Base-by-base conservation (phyloP, 768 basidiomycete species). In the Auriscalpium orientale region DNA sequence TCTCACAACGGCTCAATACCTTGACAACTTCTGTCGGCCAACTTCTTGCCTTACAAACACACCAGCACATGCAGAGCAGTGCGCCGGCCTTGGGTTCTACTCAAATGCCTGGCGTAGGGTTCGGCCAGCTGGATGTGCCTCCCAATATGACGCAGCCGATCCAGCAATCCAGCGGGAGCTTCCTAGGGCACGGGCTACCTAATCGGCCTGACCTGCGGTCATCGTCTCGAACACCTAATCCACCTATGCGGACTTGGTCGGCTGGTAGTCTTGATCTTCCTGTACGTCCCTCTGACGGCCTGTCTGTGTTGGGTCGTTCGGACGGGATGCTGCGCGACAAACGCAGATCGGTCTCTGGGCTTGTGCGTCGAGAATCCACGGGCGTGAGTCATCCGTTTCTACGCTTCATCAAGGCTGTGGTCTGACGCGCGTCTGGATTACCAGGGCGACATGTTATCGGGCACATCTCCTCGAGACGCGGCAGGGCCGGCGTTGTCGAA, bases 11-110 rank as follows among this genome's bases (percentile, higher is more conserved):
- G 43, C 74, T 94, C 54, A 87, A 83, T 66, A 85, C 84, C 10
- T 72, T 94, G 63, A 89, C 89, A 16, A 83, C 87, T 2, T 91
- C 91, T 8, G 91, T 94, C 51, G 87, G 90, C 21, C 90, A 91
- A 67, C 77, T 94, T 22, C 79, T 93, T 9, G 86, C 87, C 2
- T 68, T 91, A 45, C 89, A 90, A 67, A 90, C 88, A 1, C 88
- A 90, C 61, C 77, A 78, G 51, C 80, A 85, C 18, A 56, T 56
- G 40, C 64, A 64, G 37, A 44, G 45, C 51, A 46, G 49, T 46
- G 53, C 55, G 16, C 46, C 58, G 8, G 34, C 59, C 61, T 40
- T 55, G 71, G 28, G 74, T 71, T 21, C 57, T 43, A 54, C 28
- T 13, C 64, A 66, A 52, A 36, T 66, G 54, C 64, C 70, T 18